A percentile compares a stretch with the other conserved stretches of the same genome.
Evolutionary conservation across 73 alveolate genomes (phyloP).

Genomic region (Paramecium octaurelia): DNA sequence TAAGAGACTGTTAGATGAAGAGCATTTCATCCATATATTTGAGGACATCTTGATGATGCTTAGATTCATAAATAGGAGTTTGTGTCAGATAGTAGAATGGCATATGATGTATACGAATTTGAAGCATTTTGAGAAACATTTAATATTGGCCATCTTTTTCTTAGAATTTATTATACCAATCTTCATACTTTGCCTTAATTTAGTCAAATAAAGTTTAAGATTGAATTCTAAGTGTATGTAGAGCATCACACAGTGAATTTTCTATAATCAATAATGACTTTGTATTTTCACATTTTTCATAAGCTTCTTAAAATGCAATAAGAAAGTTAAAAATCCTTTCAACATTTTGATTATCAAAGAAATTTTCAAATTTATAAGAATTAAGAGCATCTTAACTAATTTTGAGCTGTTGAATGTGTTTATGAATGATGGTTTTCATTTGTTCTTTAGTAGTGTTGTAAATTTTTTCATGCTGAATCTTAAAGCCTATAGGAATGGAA

Average conservation of each 20-base stretch:
- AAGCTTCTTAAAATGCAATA: neutral
- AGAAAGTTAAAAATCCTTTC: neutral
- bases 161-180: neutral
- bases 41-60: neutral
- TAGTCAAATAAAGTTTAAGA: neutral
- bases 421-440: neutral
- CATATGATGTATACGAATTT: neutral
- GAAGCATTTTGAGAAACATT: neutral
- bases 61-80: neutral
- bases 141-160: neutral
- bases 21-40: neutral
- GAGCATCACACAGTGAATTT: neutral
- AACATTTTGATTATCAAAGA: neutral
- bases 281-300: neutral
- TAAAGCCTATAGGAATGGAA: neutral
- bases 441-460: neutral
- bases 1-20: neutral
- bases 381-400: neutral
- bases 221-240: neutral
- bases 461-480: neutral
- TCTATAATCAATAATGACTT: neutral
- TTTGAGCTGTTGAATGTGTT: neutral
- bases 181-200: neutral
- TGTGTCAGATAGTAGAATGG: neutral
- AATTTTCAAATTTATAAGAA: neutral